Conservation (phyloP, 176 grass and related monocot genomes). For the Avena insularis region DNA sequence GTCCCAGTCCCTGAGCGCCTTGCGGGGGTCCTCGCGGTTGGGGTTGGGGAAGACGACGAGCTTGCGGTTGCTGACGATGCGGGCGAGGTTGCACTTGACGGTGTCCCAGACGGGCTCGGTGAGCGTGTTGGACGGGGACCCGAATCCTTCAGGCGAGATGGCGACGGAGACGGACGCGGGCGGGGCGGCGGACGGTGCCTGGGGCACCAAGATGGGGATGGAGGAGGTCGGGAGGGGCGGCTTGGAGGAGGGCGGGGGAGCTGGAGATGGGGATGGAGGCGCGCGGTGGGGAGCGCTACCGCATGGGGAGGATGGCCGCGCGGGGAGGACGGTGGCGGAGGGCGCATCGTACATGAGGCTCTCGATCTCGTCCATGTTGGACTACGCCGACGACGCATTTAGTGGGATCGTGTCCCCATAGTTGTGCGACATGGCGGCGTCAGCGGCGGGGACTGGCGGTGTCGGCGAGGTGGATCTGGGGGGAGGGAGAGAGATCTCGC, state of each 20-base stretch:
- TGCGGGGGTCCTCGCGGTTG: slow-evolving; percentile 89
- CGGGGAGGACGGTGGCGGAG: slow-evolving; percentile 60
- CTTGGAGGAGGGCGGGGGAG: slow-evolving; percentile 14
- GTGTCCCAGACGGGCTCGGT: too few species aligned
- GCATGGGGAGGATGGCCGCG: too few species aligned
- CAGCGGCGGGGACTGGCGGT: background rate
- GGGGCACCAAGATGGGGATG: too few species aligned
- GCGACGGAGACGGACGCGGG: slow-evolving; percentile 46
- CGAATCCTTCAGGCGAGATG: slow-evolving; percentile 48
- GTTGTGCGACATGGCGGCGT: slow-evolving; percentile 62
- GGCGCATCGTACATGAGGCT: slow-evolving; percentile 65
- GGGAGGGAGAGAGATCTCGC: too few species aligned
- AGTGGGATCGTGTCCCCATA: slow-evolving; percentile 75
- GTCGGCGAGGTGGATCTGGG: background rate
- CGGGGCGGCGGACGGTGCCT: too few species aligned
- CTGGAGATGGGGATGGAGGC: slow-evolving; percentile 70
- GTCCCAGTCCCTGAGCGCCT: slow-evolving; percentile 97
- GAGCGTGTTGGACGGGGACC: background rate
- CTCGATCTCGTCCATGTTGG: slow-evolving; percentile 93
- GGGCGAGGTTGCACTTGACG: slow-evolving; percentile 64
- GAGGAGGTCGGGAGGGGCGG: too few species aligned
- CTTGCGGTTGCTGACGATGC: slow-evolving; percentile 96
- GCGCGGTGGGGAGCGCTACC: too few species aligned
- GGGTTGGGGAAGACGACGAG: slow-evolving; percentile 98
- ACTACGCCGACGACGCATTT: slow-evolving; percentile 75